phyloP scores from a whole-genome alignment of 805 yeast species.

The Starmera quercuum region DNA sequence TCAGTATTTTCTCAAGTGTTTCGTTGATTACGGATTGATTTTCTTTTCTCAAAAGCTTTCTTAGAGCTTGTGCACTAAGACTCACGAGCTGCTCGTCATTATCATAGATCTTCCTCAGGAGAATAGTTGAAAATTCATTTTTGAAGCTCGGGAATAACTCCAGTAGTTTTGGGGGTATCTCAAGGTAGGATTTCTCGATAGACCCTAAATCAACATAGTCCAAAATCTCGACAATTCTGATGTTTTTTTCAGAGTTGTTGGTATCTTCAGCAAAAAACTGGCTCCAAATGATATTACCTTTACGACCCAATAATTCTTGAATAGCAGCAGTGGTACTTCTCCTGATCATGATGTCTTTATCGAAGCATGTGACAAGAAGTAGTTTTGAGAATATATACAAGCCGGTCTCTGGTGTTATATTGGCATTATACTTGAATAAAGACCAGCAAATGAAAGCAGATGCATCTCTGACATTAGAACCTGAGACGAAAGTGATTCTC shows the following conservation, averaged over 20 bases:
- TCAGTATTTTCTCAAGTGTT: neutral
- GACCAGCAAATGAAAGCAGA: constrained; percentile 87
- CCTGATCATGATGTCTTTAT: constrained; percentile 64
- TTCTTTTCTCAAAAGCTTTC: constrained; percentile 4
- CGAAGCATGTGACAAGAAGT: constrained; percentile 53
- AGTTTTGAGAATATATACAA: constrained; percentile 24
- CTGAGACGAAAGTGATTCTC: constrained; percentile 42
- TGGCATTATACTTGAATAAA: constrained; percentile 35
- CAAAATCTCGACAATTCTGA: constrained; percentile 51
- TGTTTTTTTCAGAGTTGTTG: constrained; percentile 28
- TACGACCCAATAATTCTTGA: constrained; percentile 80
- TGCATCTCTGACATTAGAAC: constrained; percentile 73
- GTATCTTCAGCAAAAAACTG: constrained; percentile 8
- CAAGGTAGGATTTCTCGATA: constrained; percentile 30
- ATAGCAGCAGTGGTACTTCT: constrained; percentile 82
- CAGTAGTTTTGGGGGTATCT: constrained; percentile 25
- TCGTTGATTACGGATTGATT: constrained; percentile 1
- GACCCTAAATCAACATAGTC: constrained; percentile 43
- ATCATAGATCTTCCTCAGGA: constrained; percentile 25
- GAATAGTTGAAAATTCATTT: constrained; percentile 21
- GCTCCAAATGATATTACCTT: constrained; percentile 37
- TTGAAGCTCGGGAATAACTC: constrained; percentile 16
- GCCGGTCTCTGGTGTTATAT: constrained; percentile 11
- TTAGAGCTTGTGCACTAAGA: constrained; percentile 33
- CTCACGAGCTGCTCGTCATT: constrained; percentile 35